These are phyloP conservation scores for Daldinia childiae DNA, from an alignment of 495 filamentous ascomycete genomes.

Conservation along the genomic window DNA sequence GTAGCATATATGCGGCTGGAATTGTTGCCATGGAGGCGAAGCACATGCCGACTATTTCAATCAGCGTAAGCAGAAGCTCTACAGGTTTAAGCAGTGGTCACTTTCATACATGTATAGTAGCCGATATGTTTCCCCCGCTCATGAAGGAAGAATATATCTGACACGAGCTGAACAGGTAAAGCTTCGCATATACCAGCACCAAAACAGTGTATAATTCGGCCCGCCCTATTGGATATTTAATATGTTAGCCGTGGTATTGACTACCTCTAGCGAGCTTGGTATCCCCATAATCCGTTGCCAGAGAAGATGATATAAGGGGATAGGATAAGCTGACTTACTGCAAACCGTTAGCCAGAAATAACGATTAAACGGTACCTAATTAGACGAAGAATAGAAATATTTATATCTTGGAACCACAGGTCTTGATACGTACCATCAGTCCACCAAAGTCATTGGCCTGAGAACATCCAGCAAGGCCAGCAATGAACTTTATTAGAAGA, in stretches of 20 bases:
- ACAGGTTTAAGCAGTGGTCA: not conserved
- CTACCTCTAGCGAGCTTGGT: no score
- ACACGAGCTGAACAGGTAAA: conserved; percentile 69
- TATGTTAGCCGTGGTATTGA: not conserved
- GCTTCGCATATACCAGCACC: conserved; percentile 68
- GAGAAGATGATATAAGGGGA: no score
- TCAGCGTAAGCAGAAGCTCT: not conserved
- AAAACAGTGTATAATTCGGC: conserved; percentile 68
- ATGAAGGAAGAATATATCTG: conserved; percentile 73
- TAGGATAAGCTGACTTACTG: not conserved
- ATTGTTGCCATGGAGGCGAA: conserved; percentile 49
- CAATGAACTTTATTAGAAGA: conserved; percentile 29
- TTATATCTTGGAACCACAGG: not conserved
- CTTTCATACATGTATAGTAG: conserved; percentile 56
- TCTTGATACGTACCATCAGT: conserved; percentile 58
- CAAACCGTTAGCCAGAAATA: not conserved
- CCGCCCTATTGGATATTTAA: conserved; percentile 35
- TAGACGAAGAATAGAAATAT: not conserved
- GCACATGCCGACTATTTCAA: conserved; percentile 39
- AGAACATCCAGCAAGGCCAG: conserved; percentile 44
- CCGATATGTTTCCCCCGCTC: conserved; percentile 73
- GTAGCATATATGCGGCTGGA: conserved; percentile 53
- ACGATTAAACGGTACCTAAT: not conserved
- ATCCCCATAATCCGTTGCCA: no score
- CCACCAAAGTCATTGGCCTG: conserved; percentile 41